Percentiles rank a stretch among this genome's conserved stretches.
These are phyloP conservation scores for Tanacetum coccineum DNA, from an alignment of 129 eudicot species.

Conservation along the genomic window DNA sequence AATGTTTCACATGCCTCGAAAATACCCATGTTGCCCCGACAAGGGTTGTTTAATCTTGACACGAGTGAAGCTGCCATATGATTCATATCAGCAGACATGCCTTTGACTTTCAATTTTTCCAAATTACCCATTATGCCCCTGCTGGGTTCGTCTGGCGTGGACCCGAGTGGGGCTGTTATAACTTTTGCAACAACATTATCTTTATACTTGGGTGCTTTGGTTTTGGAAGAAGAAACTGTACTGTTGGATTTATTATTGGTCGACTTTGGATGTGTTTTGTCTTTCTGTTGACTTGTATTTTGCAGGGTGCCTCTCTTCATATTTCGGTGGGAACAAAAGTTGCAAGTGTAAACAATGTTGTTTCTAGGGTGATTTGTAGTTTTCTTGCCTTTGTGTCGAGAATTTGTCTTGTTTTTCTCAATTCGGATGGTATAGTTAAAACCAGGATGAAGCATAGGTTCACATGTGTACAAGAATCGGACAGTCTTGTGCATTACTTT, in stretches of 20 bases:
- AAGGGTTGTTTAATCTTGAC: neutral
- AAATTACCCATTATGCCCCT: neutral
- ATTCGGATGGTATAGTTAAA: conserved; percentile 66
- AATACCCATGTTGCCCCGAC: neutral
- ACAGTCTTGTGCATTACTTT: neutral
- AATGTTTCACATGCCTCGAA: neutral
- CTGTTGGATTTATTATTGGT: conserved; percentile 6
- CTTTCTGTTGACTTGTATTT: conserved; percentile 46
- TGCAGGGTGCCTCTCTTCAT: conserved; percentile 68
- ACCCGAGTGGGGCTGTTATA: neutral
- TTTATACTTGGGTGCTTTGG: neutral
- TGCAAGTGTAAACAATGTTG: conserved; percentile 69
- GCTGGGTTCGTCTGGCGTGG: neutral
- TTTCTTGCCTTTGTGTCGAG: conserved; percentile 38
- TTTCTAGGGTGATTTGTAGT: conserved; percentile 37
- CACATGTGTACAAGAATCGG: conserved; percentile 56
- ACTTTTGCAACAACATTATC: neutral
- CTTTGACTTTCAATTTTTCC: neutral
- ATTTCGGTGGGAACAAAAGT: conserved; percentile 79
- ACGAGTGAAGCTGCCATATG: neutral
- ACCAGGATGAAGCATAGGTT: conserved; percentile 81
- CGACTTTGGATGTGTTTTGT: conserved; percentile 21
- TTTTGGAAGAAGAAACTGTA: conserved; percentile 9
- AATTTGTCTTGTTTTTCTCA: conserved; percentile 47
- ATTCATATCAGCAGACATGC: neutral